A percentile compares a stretch with the other conserved stretches of the same genome.
Conservation (phyloP, 1,139 yeast species). For the Yamadazyma triangularis region DNA sequence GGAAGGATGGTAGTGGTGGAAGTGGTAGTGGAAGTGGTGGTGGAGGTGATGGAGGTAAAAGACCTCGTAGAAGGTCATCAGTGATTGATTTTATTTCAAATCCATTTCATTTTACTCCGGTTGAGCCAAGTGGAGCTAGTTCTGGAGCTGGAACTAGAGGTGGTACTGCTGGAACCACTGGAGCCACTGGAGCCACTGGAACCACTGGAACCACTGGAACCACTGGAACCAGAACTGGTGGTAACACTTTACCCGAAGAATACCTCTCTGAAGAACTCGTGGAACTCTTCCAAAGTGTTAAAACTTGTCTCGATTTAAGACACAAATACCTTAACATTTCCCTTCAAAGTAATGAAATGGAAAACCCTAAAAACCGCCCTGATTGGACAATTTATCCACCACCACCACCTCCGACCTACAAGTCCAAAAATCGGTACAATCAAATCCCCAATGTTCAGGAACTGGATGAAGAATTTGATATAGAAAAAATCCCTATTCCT, state of each 20-base stretch:
- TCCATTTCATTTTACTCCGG: slow-evolving; percentile 20
- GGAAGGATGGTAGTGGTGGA: no score
- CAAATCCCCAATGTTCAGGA: slow-evolving; percentile 39
- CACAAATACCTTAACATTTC: slow-evolving; percentile 71
- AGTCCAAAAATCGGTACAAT: slow-evolving; percentile 56
- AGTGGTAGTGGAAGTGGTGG: slow-evolving; percentile 10
- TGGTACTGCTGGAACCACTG: slow-evolving; percentile 46
- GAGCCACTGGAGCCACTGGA: no score
- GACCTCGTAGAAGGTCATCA: slow-evolving; percentile 47
- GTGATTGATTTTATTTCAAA: slow-evolving; percentile 46
- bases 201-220: no score
- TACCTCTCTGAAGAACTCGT: slow-evolving; percentile 66
- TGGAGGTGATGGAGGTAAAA: no score
- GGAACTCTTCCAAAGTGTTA: slow-evolving; percentile 66
- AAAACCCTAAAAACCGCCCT: slow-evolving; percentile 75
- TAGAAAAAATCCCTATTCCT: slow-evolving; percentile 63
- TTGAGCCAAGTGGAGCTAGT: slow-evolving; percentile 12
- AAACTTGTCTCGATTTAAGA: slow-evolving; percentile 69
- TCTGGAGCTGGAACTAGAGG: no score
- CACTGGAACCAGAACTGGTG: slow-evolving; percentile 14
- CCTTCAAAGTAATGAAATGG: slow-evolving; percentile 57
- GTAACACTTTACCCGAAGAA: slow-evolving; percentile 62
- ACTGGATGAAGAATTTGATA: slow-evolving; percentile 51
- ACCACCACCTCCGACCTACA: slow-evolving; percentile 93
- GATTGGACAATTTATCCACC: slow-evolving; percentile 85